Evolutionary conservation across 192 early-diverging fungal genomes (phyloP).

Genomic region (Phycomyces blakesleeanus): DNA sequence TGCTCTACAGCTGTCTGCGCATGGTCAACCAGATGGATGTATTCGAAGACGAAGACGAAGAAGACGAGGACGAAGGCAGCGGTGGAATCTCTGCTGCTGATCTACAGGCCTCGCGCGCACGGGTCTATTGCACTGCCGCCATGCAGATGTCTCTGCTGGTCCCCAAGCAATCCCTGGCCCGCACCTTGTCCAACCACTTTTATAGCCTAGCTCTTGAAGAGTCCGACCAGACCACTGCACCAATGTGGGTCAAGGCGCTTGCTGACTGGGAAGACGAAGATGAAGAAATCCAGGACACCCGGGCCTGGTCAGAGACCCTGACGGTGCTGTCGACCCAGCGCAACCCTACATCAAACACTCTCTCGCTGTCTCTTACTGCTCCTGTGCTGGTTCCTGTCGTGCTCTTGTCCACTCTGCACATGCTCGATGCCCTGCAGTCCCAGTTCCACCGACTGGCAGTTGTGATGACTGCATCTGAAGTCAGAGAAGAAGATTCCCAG

Average conservation of each 20-base stretch:
- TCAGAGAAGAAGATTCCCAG: background rate
- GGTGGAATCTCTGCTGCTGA: background rate
- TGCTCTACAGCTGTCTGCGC: constrained; percentile 23
- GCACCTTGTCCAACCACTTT: constrained; percentile 13
- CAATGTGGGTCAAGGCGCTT: constrained; percentile 1
- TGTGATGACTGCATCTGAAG: constrained; percentile 4
- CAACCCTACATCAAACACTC: background rate
- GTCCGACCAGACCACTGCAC: background rate
- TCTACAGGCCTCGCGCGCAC: constrained; percentile 1
- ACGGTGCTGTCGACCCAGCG: background rate
- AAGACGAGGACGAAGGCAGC: background rate
- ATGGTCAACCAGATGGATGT: constrained; percentile 26
- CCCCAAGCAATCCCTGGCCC: constrained; percentile 11
- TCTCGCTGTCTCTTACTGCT: constrained; percentile 6
- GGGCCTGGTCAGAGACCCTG: constrained; percentile 13
- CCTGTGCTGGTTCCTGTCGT: constrained; percentile 16
- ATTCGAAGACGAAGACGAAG: constrained; percentile 11
- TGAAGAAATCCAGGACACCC: background rate
- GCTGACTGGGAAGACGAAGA: background rate
- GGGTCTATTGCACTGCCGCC: constrained; percentile 28
- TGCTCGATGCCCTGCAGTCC: constrained; percentile 15
- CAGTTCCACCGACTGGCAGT: constrained; percentile 8
- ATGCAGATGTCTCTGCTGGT: constrained; percentile 23
- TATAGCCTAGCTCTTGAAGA: constrained; percentile 14
- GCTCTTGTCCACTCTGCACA: constrained; percentile 10